phyloP scores from a whole-genome alignment of 495 filamentous ascomycete genomes.

The Penicillium lividum region DNA sequence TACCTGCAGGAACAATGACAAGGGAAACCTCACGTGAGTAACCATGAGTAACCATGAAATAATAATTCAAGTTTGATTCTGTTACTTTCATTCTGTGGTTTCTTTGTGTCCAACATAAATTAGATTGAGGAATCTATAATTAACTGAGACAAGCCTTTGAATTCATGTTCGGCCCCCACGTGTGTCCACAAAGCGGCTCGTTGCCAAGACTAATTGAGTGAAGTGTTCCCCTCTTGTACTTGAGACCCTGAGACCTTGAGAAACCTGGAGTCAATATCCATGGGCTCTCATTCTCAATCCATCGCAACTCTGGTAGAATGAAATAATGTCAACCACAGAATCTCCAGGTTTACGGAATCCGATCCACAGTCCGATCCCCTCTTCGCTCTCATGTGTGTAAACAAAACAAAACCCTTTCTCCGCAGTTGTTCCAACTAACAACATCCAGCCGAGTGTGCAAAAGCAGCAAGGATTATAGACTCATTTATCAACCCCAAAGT shows the following conservation, averaged over 20 bases:
- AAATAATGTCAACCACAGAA: slow-evolving; percentile 7
- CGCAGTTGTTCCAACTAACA: neutral
- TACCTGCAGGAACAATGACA: neutral
- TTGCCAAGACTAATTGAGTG: slow-evolving; percentile 1
- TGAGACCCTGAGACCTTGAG: neutral
- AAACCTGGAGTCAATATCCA: slow-evolving; percentile 4
- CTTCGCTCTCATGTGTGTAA: slow-evolving; percentile 18
- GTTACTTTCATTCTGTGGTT: neutral
- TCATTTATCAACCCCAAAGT: slow-evolving; percentile 22
- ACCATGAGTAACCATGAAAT: neutral
- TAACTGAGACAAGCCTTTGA: slow-evolving; percentile 1
- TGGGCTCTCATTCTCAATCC: neutral
- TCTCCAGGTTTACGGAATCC: slow-evolving; percentile 7
- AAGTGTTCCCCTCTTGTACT: neutral
- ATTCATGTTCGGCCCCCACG: slow-evolving; percentile 3
- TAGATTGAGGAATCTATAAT: neutral
- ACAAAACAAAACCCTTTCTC: neutral
- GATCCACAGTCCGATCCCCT: slow-evolving; percentile 23
- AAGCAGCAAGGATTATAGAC: slow-evolving; percentile 23
- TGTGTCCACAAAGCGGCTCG: neutral
- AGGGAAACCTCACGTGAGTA: neutral
- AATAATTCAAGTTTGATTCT: no score
- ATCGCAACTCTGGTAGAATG: slow-evolving; percentile 1
- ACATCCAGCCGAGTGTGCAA: slow-evolving; percentile 21
- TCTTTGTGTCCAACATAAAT: neutral